A percentile compares a stretch with the other conserved stretches of the same genome.
Conservation (phyloP, 2,329 filamentous ascomycete species). For the Dactylonectria macrodidyma region DNA sequence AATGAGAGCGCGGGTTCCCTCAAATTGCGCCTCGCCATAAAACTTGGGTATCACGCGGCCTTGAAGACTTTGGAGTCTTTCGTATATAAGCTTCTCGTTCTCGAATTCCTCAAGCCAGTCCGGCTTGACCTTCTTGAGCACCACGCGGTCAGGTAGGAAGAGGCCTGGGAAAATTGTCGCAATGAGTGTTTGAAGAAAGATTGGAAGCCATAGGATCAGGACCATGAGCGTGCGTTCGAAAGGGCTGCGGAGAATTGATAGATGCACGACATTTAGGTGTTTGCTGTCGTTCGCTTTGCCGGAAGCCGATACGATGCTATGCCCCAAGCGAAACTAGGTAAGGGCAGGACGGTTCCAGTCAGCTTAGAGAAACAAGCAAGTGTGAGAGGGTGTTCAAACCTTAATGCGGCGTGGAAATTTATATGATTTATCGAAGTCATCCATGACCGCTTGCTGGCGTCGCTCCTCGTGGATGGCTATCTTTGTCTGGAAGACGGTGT, state of each 20-base stretch:
- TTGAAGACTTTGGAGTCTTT: slow-evolving; percentile 22
- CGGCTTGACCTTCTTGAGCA: slow-evolving; percentile 36
- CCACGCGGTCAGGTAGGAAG: slow-evolving; percentile 29
- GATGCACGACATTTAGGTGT: slow-evolving; percentile 11
- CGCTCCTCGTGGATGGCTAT: too few relatives aligned
- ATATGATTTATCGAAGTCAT: too few relatives aligned
- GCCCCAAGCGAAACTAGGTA: background rate
- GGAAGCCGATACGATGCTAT: background rate
- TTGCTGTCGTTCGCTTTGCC: slow-evolving; percentile 1
- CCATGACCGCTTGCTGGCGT: too few relatives aligned
- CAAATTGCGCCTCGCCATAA: slow-evolving; percentile 31
- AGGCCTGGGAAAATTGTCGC: slow-evolving; percentile 1
- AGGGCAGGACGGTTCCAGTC: too few relatives aligned
- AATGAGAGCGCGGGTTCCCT: slow-evolving; percentile 28
- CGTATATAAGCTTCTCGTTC: slow-evolving; percentile 35
- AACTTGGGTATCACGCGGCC: slow-evolving; percentile 29
- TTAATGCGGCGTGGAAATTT: too few relatives aligned
- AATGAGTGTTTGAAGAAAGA: background rate
- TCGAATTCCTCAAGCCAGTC: slow-evolving; percentile 36
- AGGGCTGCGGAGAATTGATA: background rate
- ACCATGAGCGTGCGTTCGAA: background rate
- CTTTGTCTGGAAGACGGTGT: too few relatives aligned
- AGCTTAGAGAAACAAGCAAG: too few relatives aligned
- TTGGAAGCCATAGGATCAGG: background rate
- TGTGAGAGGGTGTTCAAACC: too few relatives aligned